phyloP scores from a whole-genome alignment of 2,329 filamentous ascomycete species.

The Lachnellula occidentalis region DNA sequence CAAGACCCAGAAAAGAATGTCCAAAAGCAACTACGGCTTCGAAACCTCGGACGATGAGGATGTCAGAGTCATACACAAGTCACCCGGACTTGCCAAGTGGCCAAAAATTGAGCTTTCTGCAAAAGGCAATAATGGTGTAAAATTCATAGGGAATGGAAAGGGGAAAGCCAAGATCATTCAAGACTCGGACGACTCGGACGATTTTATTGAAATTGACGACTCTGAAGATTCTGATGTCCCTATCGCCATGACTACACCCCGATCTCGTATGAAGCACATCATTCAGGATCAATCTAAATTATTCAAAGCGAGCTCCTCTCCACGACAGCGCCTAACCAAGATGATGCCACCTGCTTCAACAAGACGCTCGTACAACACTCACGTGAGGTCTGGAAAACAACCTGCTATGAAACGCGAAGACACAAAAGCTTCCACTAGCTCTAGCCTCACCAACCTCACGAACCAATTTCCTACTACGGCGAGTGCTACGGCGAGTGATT shows the following conservation, averaged over 20 bases:
- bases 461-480: constrained; percentile 1
- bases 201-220: constrained; percentile 18
- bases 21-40: constrained; percentile 12
- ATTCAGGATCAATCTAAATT: not conserved
- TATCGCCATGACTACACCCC: constrained; percentile 3
- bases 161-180: constrained; percentile 8
- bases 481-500: constrained; percentile 15
- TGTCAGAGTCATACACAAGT: constrained; percentile 2
- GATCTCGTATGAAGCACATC: not conserved
- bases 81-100: constrained; percentile 11
- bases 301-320: constrained; percentile 1
- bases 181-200: constrained; percentile 17
- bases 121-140: constrained; percentile 23
- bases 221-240: constrained; percentile 15
- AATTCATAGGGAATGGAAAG: constrained; percentile 12
- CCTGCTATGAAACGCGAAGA: constrained; percentile 12
- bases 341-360: not conserved
- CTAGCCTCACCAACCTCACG: constrained; percentile 7
- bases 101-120: constrained; percentile 25
- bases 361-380: not conserved
- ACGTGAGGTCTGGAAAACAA: not conserved
- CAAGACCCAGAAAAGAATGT: constrained; percentile 9
- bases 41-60: constrained; percentile 30
- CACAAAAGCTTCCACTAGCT: constrained; percentile 12
- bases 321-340: not conserved